Evolutionary conservation across 1,284 basidiomycete genomes (phyloP).

Genomic region (Lignosus rhinocerotis): DNA sequence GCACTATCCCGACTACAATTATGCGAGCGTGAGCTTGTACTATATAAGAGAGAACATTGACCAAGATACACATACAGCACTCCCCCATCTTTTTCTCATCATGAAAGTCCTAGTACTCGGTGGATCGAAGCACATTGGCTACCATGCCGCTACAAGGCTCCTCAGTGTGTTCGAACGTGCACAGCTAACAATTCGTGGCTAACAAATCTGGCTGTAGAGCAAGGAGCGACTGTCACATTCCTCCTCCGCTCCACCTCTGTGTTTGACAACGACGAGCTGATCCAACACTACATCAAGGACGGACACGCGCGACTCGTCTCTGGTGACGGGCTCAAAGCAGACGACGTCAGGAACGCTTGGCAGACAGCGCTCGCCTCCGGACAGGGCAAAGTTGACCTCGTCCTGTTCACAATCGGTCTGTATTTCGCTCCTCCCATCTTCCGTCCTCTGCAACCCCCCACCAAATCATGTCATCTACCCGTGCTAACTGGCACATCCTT

Average conservation of each 20-base stretch:
- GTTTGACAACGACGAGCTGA: slow-evolving; percentile 47
- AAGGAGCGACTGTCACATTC: slow-evolving; percentile 52
- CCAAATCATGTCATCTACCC: neutral
- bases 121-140: slow-evolving; percentile 66
- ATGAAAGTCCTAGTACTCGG: slow-evolving; percentile 53
- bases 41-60: neutral
- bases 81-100: neutral
- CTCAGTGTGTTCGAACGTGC: slow-evolving; percentile 40
- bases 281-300: slow-evolving; percentile 41
- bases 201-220: slow-evolving; percentile 27
- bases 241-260: slow-evolving; percentile 44
- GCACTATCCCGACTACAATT: too few relatives aligned
- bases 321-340: slow-evolving; percentile 50
- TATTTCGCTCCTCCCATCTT: slow-evolving; percentile 3
- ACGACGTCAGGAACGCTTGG: slow-evolving; percentile 49
- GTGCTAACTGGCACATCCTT: slow-evolving; percentile 1
- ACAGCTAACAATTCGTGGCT: neutral
- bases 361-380: slow-evolving; percentile 37
- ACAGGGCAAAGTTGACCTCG: slow-evolving; percentile 39
- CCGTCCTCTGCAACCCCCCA: neutral
- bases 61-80: neutral
- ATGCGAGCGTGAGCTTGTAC: too few relatives aligned
- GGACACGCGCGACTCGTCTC: slow-evolving; percentile 47
- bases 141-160: slow-evolving; percentile 50
- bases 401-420: slow-evolving; percentile 55